Base-by-base conservation (phyloP, 345 rosid genomes). In the Corymbia maculata region DNA sequence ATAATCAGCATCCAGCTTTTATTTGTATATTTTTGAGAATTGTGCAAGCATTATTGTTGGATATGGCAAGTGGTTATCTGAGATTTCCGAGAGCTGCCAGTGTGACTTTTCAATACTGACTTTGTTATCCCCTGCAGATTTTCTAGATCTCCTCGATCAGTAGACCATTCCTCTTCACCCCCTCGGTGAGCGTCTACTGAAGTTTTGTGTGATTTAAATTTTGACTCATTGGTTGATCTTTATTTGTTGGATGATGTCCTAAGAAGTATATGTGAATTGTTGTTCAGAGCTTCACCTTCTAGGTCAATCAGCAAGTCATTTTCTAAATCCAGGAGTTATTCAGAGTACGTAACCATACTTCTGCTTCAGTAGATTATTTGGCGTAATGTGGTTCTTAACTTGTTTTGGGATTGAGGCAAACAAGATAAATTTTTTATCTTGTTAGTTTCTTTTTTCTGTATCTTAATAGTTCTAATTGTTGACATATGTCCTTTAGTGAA, bases 301-400 rank as follows among this genome's bases (percentile, higher is more conserved):
- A 90, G 92, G 89, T 92, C 95, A 50, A 88, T 87, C 89, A 93
- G 96, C 92, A 92, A 89, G 90, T 90, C 95, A 50, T 91, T 85
- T 88, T 96, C 97, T 89, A 93, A 94, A 85, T 96, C 97, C 6
- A 91, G 95, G 92, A 96, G 97, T 90, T 87, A 90, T 87, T 94
- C 97, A 47, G 91, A 92, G 98, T 96, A 93, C 88, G 93, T 85
- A 55, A 42, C 42, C 28, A 8, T 70, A 9, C 14, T 64, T 32
- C 44, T 52, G 50, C 68, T 32, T 45, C 15, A 57, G 87, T 86
- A 86, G n/a, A 52, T 22, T 53, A 86, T 86, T 86, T 85, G 86
- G 50, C 49, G 19, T 52, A 17, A 75, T 75, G 42, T 28, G 9
- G 84, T 19, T 75, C 84, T 42, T 75, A 45, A 75, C 12, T 75